Percentiles rank a stretch among this genome's conserved stretches.
Evolutionary conservation across 2,329 filamentous ascomycete genomes (phyloP).

Genomic region (Catunica adiposa): DNA sequence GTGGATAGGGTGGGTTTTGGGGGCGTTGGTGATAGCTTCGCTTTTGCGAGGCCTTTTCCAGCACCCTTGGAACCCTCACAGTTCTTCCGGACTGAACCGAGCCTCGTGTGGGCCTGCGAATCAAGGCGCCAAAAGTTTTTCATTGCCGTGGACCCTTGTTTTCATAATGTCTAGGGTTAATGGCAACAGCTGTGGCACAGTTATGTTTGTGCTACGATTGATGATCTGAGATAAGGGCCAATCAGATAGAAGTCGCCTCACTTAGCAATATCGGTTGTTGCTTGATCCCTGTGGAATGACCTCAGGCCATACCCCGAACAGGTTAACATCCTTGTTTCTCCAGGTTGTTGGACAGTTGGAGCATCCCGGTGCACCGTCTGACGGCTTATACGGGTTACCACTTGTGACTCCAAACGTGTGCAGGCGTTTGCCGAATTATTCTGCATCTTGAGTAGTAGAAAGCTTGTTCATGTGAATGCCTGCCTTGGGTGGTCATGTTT

Average conservation of each 20-base stretch:
- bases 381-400: background rate
- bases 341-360: background rate
- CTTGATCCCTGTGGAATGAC: background rate
- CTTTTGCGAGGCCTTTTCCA: constrained; percentile 15
- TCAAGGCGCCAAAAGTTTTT: constrained; percentile 10
- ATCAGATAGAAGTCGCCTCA: background rate
- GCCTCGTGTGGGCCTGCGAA: constrained; percentile 11
- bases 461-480: too few relatives aligned
- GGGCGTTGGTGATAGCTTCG: constrained; percentile 20
- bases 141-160: background rate
- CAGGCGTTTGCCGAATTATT: too few relatives aligned
- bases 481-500: background rate
- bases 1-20: constrained; percentile 14
- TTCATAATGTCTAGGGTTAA: background rate
- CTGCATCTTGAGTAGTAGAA: too few relatives aligned
- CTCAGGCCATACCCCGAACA: background rate
- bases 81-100: constrained; percentile 11
- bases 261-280: background rate
- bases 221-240: background rate
- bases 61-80: background rate
- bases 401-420: background rate
- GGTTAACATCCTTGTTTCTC: background rate
- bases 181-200: constrained; percentile 1
- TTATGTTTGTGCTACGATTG: background rate
- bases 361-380: background rate